A percentile compares a stretch with the other conserved stretches of the same genome.
These are phyloP conservation scores for Hypoxylon trugodes DNA, from an alignment of 495 filamentous ascomycete genomes.

Conservation along the genomic window DNA sequence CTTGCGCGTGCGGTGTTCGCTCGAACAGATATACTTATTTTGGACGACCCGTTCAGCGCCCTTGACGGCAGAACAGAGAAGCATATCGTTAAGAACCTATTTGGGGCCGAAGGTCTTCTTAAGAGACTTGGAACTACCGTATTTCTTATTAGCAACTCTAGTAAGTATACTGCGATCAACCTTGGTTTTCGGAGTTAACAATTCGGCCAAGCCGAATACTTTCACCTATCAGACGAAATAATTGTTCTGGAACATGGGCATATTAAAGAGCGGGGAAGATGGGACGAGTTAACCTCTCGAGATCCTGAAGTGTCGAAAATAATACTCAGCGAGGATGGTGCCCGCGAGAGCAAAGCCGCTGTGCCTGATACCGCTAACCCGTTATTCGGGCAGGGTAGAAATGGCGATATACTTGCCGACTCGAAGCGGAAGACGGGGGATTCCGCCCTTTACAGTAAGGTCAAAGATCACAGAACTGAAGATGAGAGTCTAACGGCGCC, in stretches of 20 bases:
- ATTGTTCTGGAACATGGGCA: conserved; percentile 58
- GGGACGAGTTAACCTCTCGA: conserved; percentile 45
- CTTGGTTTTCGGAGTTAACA: not conserved
- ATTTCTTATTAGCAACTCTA: conserved; percentile 43
- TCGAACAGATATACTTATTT: conserved; percentile 37
- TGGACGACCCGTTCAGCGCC: conserved; percentile 50
- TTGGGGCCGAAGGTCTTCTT: conserved; percentile 44
- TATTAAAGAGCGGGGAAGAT: conserved; percentile 56
- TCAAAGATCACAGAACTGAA: not conserved
- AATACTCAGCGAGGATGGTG: conserved; percentile 7
- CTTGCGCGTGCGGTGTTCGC: conserved; percentile 53
- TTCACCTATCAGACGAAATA: conserved; percentile 56
- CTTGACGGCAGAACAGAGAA: conserved; percentile 47
- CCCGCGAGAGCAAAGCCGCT: not conserved
- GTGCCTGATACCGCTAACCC: not conserved
- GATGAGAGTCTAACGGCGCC: conserved; percentile 3
- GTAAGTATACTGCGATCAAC: conserved; percentile 33
- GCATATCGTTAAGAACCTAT: conserved; percentile 42
- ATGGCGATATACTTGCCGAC: conserved; percentile 24
- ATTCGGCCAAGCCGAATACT: conserved; percentile 38
- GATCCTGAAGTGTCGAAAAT: conserved; percentile 38
- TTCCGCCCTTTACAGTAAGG: conserved; percentile 60
- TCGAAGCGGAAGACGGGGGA: conserved; percentile 57
- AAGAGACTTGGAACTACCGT: conserved; percentile 41
- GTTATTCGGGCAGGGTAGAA: conserved; percentile 2